These are phyloP conservation scores for Aaosphaeria pasadenensis DNA, from an alignment of 2,329 filamentous ascomycete species.

Conservation along the genomic window DNA sequence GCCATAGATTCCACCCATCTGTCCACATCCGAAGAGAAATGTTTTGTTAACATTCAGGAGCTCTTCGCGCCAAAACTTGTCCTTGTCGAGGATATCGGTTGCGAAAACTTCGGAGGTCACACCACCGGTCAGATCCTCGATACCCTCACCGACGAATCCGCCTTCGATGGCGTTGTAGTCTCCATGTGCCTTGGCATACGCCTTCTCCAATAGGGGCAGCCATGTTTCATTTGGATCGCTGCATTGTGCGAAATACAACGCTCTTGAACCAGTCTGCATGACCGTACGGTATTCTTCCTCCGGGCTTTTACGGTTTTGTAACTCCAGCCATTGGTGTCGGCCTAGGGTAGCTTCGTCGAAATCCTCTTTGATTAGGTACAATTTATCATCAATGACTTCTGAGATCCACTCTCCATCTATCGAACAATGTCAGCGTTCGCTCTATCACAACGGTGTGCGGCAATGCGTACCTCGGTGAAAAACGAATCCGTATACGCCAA, in stretches of 20 bases:
- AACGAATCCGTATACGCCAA: slow-evolving; percentile 83
- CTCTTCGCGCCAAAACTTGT: slow-evolving; percentile 81
- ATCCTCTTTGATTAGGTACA: slow-evolving; percentile 77
- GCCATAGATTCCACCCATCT: slow-evolving; percentile 62
- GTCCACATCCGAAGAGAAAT: slow-evolving; percentile 73
- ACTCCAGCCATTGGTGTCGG: slow-evolving; percentile 69
- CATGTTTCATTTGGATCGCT: slow-evolving; percentile 77
- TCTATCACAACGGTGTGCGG: slow-evolving; percentile 2
- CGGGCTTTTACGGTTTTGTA: slow-evolving; percentile 66
- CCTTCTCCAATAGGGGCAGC: slow-evolving; percentile 77
- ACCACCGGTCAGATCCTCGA: slow-evolving; percentile 63
- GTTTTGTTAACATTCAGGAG: slow-evolving; percentile 76
- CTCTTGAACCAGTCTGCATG: slow-evolving; percentile 72
- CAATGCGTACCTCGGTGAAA: slow-evolving; percentile 61
- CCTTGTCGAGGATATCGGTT: slow-evolving; percentile 71
- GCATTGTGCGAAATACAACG: slow-evolving; percentile 76
- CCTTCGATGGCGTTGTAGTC: slow-evolving; percentile 74
- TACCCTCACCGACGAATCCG: slow-evolving; percentile 65
- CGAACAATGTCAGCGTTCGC: slow-evolving; percentile 15
- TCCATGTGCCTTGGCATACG: slow-evolving; percentile 80
- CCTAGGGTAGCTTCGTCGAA: slow-evolving; percentile 75
- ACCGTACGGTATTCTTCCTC: slow-evolving; percentile 66
- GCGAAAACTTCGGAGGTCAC: slow-evolving; percentile 68
- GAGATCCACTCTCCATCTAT: slow-evolving; percentile 86
- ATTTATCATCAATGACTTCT: slow-evolving; percentile 86